phyloP scores from a whole-genome alignment of 768 basidiomycete genomes.

The Fomitopsis pulvina region DNA sequence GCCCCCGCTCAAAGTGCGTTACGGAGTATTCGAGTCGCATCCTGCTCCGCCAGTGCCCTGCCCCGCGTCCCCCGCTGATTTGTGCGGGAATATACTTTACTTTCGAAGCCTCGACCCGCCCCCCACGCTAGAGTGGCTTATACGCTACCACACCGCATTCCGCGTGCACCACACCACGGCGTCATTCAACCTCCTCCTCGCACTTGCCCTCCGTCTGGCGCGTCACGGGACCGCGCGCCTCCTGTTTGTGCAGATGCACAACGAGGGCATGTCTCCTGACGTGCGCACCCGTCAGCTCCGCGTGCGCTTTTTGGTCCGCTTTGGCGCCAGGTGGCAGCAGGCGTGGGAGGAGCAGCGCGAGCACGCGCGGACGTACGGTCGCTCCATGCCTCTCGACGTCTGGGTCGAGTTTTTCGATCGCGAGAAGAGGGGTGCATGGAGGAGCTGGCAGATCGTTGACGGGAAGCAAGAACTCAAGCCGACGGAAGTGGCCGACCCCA shows the following conservation, averaged over 20 bases:
- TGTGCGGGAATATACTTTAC: constrained; percentile 31
- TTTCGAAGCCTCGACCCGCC: constrained; percentile 11
- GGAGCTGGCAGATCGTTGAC: not conserved
- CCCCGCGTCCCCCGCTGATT: constrained; percentile 1
- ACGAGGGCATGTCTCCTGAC: constrained; percentile 35
- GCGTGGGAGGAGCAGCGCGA: constrained; percentile 38
- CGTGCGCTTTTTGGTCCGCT: constrained; percentile 49
- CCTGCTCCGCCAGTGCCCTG: constrained; percentile 1
- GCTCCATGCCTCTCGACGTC: constrained; percentile 32
- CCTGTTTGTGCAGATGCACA: constrained; percentile 43
- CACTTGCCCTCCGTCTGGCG: constrained; percentile 43
- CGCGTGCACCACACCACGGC: constrained; percentile 29
- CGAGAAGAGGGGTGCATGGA: constrained; percentile 9
- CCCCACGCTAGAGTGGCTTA: constrained; percentile 30
- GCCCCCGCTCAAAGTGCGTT: constrained; percentile 1
- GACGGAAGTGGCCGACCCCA: not conserved
- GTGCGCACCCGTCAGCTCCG: constrained; percentile 51
- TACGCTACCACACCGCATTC: constrained; percentile 41
- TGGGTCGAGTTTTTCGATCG: constrained; percentile 54
- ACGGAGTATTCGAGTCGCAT: not conserved
- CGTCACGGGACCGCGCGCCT: constrained; percentile 38
- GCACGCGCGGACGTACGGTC: not conserved
- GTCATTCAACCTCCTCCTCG: constrained; percentile 40
- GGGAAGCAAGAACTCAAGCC: not conserved
- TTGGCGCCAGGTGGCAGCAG: constrained; percentile 43